phyloP scores from a whole-genome alignment of 2,329 filamentous ascomycete genomes.

The Claviceps citrina region DNA sequence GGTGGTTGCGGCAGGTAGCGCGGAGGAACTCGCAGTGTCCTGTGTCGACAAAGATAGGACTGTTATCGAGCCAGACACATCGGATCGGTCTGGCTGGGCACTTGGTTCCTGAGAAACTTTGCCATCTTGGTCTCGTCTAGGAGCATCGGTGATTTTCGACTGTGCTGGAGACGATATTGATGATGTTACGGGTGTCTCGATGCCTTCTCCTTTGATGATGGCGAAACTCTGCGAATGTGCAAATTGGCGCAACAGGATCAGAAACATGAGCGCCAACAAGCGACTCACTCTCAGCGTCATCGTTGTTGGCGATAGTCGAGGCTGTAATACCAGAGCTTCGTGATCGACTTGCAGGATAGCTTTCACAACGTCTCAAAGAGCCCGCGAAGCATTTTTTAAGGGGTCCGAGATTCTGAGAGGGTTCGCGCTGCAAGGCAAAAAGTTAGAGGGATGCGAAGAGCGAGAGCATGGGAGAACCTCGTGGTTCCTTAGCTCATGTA shows the following conservation, averaged over 20 bases:
- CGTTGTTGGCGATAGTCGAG: too few relatives aligned
- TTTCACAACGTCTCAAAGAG: slow-evolving; percentile 8
- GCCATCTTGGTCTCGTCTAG: background rate
- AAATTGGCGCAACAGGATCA: slow-evolving; percentile 23
- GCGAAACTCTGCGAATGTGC: slow-evolving; percentile 20
- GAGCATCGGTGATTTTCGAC: slow-evolving; percentile 1
- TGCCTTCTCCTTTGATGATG: slow-evolving; percentile 21
- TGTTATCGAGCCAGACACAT: background rate
- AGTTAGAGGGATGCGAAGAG: background rate
- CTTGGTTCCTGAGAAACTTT: background rate
- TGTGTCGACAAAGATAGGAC: slow-evolving; percentile 1
- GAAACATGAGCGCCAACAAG: slow-evolving; percentile 24
- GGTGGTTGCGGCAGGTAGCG: slow-evolving; percentile 4
- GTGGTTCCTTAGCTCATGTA: background rate
- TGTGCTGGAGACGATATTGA: background rate
- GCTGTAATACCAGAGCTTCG: too few relatives aligned
- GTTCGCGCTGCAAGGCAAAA: background rate
- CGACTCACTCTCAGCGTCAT: slow-evolving; percentile 22
- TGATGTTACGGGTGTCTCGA: slow-evolving; percentile 3
- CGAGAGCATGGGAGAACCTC: background rate
- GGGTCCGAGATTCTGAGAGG: background rate
- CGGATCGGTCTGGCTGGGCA: background rate
- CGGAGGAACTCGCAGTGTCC: slow-evolving; percentile 1
- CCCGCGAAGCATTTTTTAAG: slow-evolving; percentile 10
- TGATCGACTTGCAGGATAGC: slow-evolving; percentile 8